Base-by-base conservation (phyloP, 2,329 filamentous ascomycete species). In the Coniosporium tulheliwenetii region DNA sequence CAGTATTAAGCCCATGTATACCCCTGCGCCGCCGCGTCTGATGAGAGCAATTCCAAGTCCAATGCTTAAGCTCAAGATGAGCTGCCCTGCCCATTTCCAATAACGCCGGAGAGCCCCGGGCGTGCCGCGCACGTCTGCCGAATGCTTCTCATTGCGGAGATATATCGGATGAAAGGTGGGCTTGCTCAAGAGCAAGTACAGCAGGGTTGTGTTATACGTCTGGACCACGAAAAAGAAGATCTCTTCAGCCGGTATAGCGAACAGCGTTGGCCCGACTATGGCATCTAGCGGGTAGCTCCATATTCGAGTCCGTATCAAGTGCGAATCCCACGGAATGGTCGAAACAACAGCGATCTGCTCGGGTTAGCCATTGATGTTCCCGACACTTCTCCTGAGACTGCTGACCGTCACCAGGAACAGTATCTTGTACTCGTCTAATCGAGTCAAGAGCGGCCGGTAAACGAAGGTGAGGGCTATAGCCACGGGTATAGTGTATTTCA, bases 151-250 rank as follows among this genome's bases (percentile, higher is more conserved):
- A 43, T 60, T 58, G 19, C 61, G 62, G 36, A 79, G 55, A 47
- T 73, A 73, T 10, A 58, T 56, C 2, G 71, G 63, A 42, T 80
- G 67, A 7, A 81, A 63, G 9, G 69, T 65, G 1, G 75, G 67
- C 54, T 81, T 83, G 58, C 70, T 82, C 14, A 79, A 55, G 1
- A 84, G 58, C 8, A 82, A 65, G 50, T 85, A 85, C 8, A 85
- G 54, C 39, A 84, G 59, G 0, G 74, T 70, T 0, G 80, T 83
- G 51, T 75, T 81, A 57, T 82, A 85, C 1, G 81, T 85, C 58
- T 85, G 81, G 16, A 85, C 73, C 14, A 82, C 59, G 54, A 85
- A 85, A 66, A 85, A 85, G 60, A 85, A 85, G 4, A 85, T 58
- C 54, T 85, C 81, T 51, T 85, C 81, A 4, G 70, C 56, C 0